Evolutionary conservation across 1,139 yeast species (phyloP), one percentile per base, ranked within the genome.

Genomic region (Blastobotrys raffinosifermentans): DNA sequence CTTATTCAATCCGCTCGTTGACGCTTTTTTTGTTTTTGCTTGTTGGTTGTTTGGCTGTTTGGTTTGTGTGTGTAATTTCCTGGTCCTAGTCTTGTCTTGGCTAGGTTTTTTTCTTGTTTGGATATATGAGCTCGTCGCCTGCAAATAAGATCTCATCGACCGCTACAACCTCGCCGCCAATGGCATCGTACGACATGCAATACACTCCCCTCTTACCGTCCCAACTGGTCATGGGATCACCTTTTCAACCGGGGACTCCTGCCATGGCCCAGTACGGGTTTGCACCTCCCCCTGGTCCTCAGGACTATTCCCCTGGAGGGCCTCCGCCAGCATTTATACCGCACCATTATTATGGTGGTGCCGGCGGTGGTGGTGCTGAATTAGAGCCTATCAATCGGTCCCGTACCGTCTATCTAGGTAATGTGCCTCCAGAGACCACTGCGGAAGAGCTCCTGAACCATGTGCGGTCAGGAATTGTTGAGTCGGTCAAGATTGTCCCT

Each of bases 381-480:
- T 20, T 39, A 11, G 31, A 23, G 21, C 31, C 38, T 9, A 34
- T 44, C 16, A 46, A 43, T 36, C 49, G 51, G 33, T 62, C 63
- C 44, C 73, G 96, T 57, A 86, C 97, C 0, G 94, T 91, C 5
- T 86, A 87, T 57, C 67, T 91, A 51, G 96, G 96, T 9, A 87
- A 86, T 55, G 73, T 91, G 31, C 96, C 97, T 1, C 63, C 72
- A n/a, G 85, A 81, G 47, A 71, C 87, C 41, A 76, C 87, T 19
- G 78, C 93, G 3, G 79, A 82, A 52, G 95, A 86, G 53, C 65
- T 91, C 39, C 69, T 91, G 54, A 91, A 86, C 57, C 91, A 85
- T 57, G 96, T 91, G 20, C 75, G 94, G 50, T 81, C 94, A 20
- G 97, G 97, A 17, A 79, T 87, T 15, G 77, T 91, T 42, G 98